phyloP scores from a whole-genome alignment of 2,329 filamentous ascomycete species.

The Cercospora sp. region DNA sequence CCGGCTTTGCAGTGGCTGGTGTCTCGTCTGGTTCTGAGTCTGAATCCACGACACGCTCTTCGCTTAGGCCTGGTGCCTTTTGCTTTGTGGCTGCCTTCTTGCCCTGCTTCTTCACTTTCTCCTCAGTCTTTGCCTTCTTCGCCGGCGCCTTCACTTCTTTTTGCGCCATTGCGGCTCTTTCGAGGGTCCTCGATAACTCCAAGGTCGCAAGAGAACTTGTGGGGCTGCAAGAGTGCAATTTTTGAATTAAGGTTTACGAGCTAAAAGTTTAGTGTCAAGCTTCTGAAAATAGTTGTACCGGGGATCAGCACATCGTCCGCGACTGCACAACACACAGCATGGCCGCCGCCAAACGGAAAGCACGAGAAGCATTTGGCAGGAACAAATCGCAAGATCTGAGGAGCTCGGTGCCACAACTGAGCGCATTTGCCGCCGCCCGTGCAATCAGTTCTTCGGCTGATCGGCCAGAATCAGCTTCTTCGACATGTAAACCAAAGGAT shows the following conservation, averaged over 20 bases:
- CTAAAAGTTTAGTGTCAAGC: background rate
- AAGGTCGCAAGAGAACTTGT: background rate
- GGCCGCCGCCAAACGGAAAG: constrained; percentile 37
- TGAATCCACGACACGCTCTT: constrained; percentile 30
- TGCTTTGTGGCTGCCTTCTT: constrained; percentile 17
- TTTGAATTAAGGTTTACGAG: constrained; percentile 16
- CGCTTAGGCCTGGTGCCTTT: constrained; percentile 23
- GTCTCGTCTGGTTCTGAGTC: constrained; percentile 41
- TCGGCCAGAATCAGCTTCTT: background rate
- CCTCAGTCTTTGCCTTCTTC: constrained; percentile 19
- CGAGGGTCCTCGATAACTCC: background rate
- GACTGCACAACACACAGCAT: constrained; percentile 20
- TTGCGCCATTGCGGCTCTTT: constrained; percentile 18
- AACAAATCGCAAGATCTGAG: constrained; percentile 16
- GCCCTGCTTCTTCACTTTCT: constrained; percentile 29
- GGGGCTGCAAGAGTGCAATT: background rate
- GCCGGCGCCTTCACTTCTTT: constrained; percentile 9
- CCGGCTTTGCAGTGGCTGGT: background rate
- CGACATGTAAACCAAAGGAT: background rate
- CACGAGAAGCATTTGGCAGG: constrained; percentile 38
- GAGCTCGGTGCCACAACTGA: constrained; percentile 27
- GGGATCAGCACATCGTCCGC: constrained; percentile 14
- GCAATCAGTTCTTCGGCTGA: constrained; percentile 21
- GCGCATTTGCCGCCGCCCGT: constrained; percentile 38
- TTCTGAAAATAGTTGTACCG: constrained; percentile 9